Evolutionary conservation across 345 rosid genomes (phyloP), one percentile per base, ranked within the genome.

Genomic region (Brassica incana): DNA sequence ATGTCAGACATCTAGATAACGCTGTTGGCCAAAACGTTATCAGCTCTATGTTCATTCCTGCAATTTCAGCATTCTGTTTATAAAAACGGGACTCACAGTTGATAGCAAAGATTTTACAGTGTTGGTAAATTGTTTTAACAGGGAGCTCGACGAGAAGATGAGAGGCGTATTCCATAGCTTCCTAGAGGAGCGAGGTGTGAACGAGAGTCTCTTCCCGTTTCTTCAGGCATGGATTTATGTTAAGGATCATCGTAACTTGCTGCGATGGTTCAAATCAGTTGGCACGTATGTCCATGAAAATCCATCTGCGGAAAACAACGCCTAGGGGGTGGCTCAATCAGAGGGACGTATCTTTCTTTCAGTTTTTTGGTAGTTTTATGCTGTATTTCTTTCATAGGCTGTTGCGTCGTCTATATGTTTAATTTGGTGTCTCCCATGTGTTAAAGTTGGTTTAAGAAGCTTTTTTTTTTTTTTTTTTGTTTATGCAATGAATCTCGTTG

Each of bases 211-310:
- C 54, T 95, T 95, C 81, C 88, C 83, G 32, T 95, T 95, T 84
- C 94, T 95, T 80, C 99, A 89, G 75, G 96, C 97, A 1, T 95
- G 95, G 95, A 83, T 95, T 8, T 95, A 91, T 61, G 96, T 92
- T 35, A 95, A 95, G 85, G 97, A 93, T 54, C 93, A 91, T 70
- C 84, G 92, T 32, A 87, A 85, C 74, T 85, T 92, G 69, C 56
- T 90, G 82, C 88, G 87, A 3, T 95, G 92, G 91, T 95, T 92
- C 80, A 89, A 88, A 83, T 76, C 89, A n/a, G 91, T 91, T 73
- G 99, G 94, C 78, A 61, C 75, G 18, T 88, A 84, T 77, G 77
- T 95, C 32, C 87, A 68, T 33, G 88, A 86, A 76, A 84, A 79
- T 66, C 75, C 82, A 62, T 74, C 78, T 60, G 54, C 82, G 33